phyloP scores from a whole-genome alignment of 2,329 filamentous ascomycete genomes.

The Zasmidium cellare region DNA sequence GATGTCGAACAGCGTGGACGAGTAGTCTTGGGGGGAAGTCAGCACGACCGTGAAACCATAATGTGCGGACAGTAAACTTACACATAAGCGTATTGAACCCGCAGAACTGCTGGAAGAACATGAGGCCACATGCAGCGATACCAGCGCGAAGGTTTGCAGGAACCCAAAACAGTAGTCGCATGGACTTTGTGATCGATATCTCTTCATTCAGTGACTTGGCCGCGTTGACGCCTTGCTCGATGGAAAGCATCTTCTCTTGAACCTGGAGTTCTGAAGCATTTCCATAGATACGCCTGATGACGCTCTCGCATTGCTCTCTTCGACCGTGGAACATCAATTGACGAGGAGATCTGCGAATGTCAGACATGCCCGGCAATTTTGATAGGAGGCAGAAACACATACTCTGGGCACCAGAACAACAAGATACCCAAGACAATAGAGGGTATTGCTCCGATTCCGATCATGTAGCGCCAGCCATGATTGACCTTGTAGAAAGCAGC shows the following conservation, averaged over 20 bases:
- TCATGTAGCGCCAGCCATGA: constrained; percentile 34
- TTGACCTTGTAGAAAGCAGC: constrained; percentile 38
- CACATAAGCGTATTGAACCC: constrained; percentile 79
- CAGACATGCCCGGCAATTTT: neutral
- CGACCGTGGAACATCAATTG: constrained; percentile 41
- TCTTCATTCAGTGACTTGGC: constrained; percentile 26
- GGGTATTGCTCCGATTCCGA: constrained; percentile 29
- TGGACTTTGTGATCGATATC: constrained; percentile 32
- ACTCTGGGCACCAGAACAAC: constrained; percentile 38
- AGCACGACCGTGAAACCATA: neutral
- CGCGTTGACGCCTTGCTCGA: constrained; percentile 36
- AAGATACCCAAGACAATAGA: constrained; percentile 38
- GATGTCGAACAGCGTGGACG: constrained; percentile 47
- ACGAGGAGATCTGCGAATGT: constrained; percentile 26
- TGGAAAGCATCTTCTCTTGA: constrained; percentile 24
- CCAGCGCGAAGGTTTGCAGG: constrained; percentile 40
- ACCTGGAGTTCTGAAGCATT: constrained; percentile 22
- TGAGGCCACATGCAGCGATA: constrained; percentile 41
- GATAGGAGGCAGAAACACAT: constrained; percentile 1
- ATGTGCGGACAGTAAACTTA: neutral
- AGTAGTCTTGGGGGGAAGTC: constrained; percentile 51
- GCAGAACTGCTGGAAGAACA: constrained; percentile 43
- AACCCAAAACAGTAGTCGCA: constrained; percentile 38
- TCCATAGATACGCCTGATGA: constrained; percentile 40
- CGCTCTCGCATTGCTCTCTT: constrained; percentile 33